These are phyloP conservation scores for Casuarina glauca DNA, from an alignment of 306 rosid species.

Conservation along the genomic window DNA sequence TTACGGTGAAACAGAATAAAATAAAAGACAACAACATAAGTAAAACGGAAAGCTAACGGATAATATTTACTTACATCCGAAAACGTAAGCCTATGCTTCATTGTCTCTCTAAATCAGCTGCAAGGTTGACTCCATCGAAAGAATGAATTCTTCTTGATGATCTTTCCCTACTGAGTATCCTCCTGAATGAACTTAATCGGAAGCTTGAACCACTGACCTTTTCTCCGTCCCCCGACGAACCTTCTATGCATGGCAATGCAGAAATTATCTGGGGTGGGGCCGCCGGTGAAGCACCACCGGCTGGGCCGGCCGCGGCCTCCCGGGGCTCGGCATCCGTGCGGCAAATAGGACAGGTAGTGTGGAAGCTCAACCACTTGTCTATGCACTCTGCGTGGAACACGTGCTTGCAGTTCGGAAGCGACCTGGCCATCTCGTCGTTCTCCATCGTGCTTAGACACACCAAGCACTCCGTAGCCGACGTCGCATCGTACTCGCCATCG, in stretches of 20 bases:
- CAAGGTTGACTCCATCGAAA: slow-evolving; percentile 16
- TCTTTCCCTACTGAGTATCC: slow-evolving; percentile 55
- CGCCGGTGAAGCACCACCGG: not conserved
- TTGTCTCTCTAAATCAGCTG: slow-evolving; percentile 59
- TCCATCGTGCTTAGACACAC: slow-evolving; percentile 55
- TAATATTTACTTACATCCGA: no score
- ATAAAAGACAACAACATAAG: no score
- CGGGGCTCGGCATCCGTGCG: slow-evolving; percentile 46
- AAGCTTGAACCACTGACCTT: slow-evolving; percentile 27
- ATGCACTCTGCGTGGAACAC: slow-evolving; percentile 56
- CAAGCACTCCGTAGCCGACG: slow-evolving; percentile 37
- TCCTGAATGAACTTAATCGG: slow-evolving; percentile 54
- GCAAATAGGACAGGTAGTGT: slow-evolving; percentile 62
- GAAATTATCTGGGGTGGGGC: slow-evolving; percentile 24
- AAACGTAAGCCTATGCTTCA: not conserved
- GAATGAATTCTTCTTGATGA: slow-evolving; percentile 45
- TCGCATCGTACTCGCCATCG: not conserved
- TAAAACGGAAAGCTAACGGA: no score
- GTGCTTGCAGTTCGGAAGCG: slow-evolving; percentile 63
- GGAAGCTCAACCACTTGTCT: slow-evolving; percentile 55
- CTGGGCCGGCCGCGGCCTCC: slow-evolving; percentile 39
- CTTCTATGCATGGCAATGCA: slow-evolving; percentile 26
- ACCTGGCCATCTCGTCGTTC: slow-evolving; percentile 41
- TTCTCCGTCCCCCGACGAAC: no score
- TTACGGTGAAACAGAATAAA: no score